Evolutionary conservation across 2,329 filamentous ascomycete genomes (phyloP), one percentile per base, ranked within the genome.

Genomic region (Diaporthe capsici): DNA sequence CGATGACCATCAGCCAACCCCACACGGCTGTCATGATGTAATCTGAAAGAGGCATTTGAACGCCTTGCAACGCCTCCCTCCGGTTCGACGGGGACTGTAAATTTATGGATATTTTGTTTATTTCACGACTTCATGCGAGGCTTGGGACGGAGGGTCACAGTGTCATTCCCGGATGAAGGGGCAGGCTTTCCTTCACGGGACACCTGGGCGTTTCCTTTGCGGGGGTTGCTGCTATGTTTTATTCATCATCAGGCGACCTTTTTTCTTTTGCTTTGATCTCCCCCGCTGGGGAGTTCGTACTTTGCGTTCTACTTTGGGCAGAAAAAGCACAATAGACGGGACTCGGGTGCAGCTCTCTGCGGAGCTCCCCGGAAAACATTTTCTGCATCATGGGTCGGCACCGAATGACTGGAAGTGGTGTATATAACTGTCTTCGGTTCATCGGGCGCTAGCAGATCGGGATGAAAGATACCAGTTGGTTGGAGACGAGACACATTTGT

Each of bases 1-100:
- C 90, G 25, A 92, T 92, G 90, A 89, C 89, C 20, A 90, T 92
- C 79, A 91, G 89, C 84, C 88, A 90, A 72, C 88, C 90, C 63
- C 82, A 85, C 74, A 60, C 76, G 49, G 76, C 76, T 71, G 82
- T 81, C 74, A 80, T 80, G 77, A 84, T 84, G 82, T 84, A 80
- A 80, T 53, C 47, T 57, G 71, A 73, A 15, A 68, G 22, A 42
- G 65, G 72, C 63, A 49, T 9, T 17, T 34, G 17, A n/a, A 55
- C 12, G 51, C 58, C 71, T 51, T 47, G 37, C 25, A 44, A 73
- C 58, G 49, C 51, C 47, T 25, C 49, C 28, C 47, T 65, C 34
- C 12, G n/a, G 58, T 55, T 73, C 58, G 58, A 65, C 44, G 57
- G 42, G 71, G 42, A 76, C 60, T 76, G 75, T 76, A 76, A 63